phyloP scores from a whole-genome alignment of 2,329 filamentous ascomycete species.

The Sclerotinia borealis region DNA sequence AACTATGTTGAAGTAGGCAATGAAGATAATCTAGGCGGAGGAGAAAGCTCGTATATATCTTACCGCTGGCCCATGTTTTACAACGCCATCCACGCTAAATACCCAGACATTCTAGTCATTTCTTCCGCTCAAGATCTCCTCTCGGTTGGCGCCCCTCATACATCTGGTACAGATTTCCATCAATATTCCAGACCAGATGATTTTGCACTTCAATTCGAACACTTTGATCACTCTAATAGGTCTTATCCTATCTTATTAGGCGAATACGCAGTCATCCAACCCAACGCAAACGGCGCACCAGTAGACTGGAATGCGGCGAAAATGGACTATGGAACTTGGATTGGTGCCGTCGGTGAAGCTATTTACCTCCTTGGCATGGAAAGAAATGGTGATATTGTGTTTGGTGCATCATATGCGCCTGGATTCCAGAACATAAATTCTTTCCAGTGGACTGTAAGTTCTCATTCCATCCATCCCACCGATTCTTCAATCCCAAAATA shows the following conservation, averaged over 20 bases:
- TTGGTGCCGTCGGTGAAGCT: constrained; percentile 27
- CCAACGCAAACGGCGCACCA: constrained; percentile 15
- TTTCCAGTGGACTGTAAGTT: constrained; percentile 28
- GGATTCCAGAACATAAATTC: constrained; percentile 28
- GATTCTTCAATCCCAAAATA: not conserved
- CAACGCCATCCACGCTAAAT: constrained; percentile 37
- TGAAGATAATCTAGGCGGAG: constrained; percentile 44
- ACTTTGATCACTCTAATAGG: constrained; percentile 20
- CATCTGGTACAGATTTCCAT: constrained; percentile 23
- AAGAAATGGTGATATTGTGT: constrained; percentile 24
- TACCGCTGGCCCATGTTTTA: constrained; percentile 44
- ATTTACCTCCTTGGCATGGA: constrained; percentile 26
- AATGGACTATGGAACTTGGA: constrained; percentile 22
- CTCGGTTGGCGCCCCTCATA: constrained; percentile 3
- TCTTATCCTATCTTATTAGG: constrained; percentile 24
- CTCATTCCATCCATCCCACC: not conserved
- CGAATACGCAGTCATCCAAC: constrained; percentile 28
- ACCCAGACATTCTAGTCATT: constrained; percentile 41
- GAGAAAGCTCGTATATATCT: constrained; percentile 33
- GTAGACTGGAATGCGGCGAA: constrained; percentile 12
- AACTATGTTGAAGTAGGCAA: constrained; percentile 47
- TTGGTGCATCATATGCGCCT: constrained; percentile 28
- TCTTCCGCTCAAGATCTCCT: constrained; percentile 27
- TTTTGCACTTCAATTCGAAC: constrained; percentile 21
- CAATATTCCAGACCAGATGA: constrained; percentile 25